phyloP scores from a whole-genome alignment of 179 eudicot genomes.

The Amaranthus tricolor region DNA sequence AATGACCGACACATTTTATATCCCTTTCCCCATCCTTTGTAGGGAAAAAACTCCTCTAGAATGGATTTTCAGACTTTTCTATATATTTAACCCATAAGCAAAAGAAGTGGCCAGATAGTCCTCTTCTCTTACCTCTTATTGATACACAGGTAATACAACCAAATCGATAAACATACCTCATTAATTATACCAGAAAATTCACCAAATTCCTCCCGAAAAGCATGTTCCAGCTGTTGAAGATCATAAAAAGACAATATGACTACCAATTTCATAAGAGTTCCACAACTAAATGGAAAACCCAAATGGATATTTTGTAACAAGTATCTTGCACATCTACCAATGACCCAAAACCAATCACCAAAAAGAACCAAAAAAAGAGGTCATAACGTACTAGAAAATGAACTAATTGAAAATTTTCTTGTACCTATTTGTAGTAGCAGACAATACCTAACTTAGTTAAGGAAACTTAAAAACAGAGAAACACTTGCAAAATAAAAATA shows the following conservation, averaged over 20 bases:
- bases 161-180: constrained; percentile 52
- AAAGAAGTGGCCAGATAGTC: background rate
- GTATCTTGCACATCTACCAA: background rate
- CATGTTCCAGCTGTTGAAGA: constrained; percentile 68
- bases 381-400: background rate
- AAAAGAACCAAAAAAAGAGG: background rate
- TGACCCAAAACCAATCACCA: background rate
- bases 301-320: background rate
- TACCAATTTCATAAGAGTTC: background rate
- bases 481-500: background rate
- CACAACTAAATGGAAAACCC: background rate
- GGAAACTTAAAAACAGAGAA: background rate
- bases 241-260: constrained; percentile 11
- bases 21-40: background rate
- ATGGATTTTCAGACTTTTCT: too few species aligned
- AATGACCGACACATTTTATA: background rate
- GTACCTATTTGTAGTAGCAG: background rate
- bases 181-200: constrained; percentile 53
- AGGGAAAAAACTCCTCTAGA: background rate
- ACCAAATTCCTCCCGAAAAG: constrained; percentile 66
- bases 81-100: background rate
- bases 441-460: background rate
- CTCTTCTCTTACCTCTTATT: constrained; percentile 4
- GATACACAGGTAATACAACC: background rate
- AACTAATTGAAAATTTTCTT: background rate